Base-by-base conservation (phyloP, 1,284 basidiomycete genomes). In the Apiotrichum akiyoshidainum region DNA sequence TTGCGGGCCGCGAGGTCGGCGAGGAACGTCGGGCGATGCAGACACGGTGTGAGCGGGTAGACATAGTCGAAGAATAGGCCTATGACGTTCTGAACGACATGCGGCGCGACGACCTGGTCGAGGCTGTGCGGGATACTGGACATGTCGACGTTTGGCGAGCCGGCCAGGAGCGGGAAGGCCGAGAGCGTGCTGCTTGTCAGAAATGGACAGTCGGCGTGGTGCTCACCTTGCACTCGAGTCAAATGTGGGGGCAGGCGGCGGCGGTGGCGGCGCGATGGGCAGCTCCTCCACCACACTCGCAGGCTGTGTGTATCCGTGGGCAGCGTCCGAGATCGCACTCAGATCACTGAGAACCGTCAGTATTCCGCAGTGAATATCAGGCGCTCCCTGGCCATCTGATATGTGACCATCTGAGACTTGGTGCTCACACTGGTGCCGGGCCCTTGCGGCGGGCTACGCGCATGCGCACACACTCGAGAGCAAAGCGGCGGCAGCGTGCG, bases 11-110 rank as follows among this genome's bases (percentile, higher is more conserved):
- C 52, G 12, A 76, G 60, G 47, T 74, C 65, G 12, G 67, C 65
- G 16, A 73, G 54, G 47, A 76, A 74, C 0, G 69, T 70, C 14
- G 74, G 74, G n/a, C 68, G 64, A 48, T 76, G 74, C 2, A 75
- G 57, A 44, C 68, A 71, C 1, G 74, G 74, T 11, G 70, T 74
- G 17, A 75, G 60, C 1, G 69, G 70, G 46, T 69, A 73, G 21
- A 75, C 73, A 56, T 71, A 72, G 56, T 74, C 68, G 58, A 75
- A 75, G 65, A 75, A 75, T 1, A 73, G 51, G 45, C 60, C 59
- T 48, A 75, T 68, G 52, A 75, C 65, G n/a, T 60, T 69, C 35
- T 72, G 65, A 21, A 74, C 68, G 13, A 69, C 63, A 3, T 52
- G 41, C 4, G 59, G 63, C 2, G 71, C 51, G 1, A 69, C 65